phyloP scores from a whole-genome alignment of 2,329 filamentous ascomycete genomes.

The Pyrenophora graminea region DNA sequence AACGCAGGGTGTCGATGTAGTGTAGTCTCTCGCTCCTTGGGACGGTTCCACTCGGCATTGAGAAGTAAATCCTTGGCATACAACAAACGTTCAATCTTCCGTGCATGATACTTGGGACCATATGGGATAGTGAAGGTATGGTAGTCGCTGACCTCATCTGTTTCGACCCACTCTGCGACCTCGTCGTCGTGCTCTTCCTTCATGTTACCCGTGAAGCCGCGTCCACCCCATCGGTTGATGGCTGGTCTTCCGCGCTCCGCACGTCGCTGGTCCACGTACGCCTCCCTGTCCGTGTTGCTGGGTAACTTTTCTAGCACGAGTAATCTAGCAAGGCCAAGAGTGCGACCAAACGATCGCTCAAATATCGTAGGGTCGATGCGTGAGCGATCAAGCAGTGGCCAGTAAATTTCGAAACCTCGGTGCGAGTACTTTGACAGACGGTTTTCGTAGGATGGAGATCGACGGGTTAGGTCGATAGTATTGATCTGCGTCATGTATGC shows the following conservation, averaged over 20 bases:
- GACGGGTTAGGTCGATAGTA: conserved; percentile 74
- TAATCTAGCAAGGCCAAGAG: conserved; percentile 75
- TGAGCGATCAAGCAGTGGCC: conserved; percentile 73
- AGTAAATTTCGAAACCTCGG: conserved; percentile 82
- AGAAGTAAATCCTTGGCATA: conserved; percentile 81
- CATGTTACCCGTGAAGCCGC: conserved; percentile 66
- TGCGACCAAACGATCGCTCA: conserved; percentile 76
- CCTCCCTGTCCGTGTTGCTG: conserved; percentile 67
- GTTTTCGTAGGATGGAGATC: conserved; percentile 86
- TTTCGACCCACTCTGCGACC: conserved; percentile 78
- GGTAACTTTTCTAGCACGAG: conserved; percentile 80
- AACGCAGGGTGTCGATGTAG: conserved; percentile 85
- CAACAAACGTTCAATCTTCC: conserved; percentile 78
- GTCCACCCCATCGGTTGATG: conserved; percentile 50
- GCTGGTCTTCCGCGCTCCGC: conserved; percentile 71
- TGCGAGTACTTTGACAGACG: conserved; percentile 81
- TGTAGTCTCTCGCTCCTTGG: conserved; percentile 73
- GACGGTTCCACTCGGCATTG: conserved; percentile 82
- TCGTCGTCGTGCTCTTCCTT: conserved; percentile 80
- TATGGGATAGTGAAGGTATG: conserved; percentile 70
- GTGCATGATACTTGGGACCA: conserved; percentile 59
- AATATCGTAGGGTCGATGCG: conserved; percentile 84
- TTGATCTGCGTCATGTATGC: conserved; percentile 84
- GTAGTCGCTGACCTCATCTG: conserved; percentile 77
- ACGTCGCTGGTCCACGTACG: conserved; percentile 71